Evolutionary conservation across 352 stramenopile genomes (phyloP), one percentile per base, ranked within the genome.

Genomic region (Aphanomyces stellatus): DNA sequence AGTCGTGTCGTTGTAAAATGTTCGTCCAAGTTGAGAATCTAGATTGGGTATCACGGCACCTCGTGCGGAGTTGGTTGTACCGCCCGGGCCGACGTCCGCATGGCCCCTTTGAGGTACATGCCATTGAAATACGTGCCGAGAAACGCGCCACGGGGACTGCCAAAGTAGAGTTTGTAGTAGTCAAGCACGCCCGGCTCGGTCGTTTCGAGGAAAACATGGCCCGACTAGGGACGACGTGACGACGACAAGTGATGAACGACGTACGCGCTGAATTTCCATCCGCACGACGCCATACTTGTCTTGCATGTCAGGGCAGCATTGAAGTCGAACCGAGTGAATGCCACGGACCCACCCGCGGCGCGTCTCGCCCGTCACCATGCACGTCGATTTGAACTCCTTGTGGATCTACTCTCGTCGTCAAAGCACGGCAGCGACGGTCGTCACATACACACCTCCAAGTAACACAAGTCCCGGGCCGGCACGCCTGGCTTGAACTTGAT

Each of bases 341-440:
- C 77, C 87, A n/a, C 78, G 79, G 30, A 91, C 85, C 81, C 83
- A 93, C 7, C 85, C 85, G 56, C 85, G 77, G 53, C 83, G 76
- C 57, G 79, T 81, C 8, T 75, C 79, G 65, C 79, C 81, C 0
- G 81, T 87, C 37, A 88, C 79, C 35, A 31, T 27, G 13, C 35
- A 24, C 24, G 35, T 10, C 48, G 48, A 63, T 30, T 91, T 85
- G 67, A 91, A 93, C 68, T 91, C 82, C 64, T 93, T 81, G 55
- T 91, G 83, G 62, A 82, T 90, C 62, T 70, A 71, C 35, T 25
- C 53, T 90, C 7, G 59, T 93, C 85, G 22, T 82, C 17, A 79
- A 78, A 27, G 91, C 71, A 71, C 86, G 88, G 62, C 64, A 82
- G 0, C 81, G 81, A 4, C 82, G 37, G 8, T 17, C 8, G 37